Base-by-base conservation (phyloP, 352 stramenopile genomes). In the Phytophthora europaea region DNA sequence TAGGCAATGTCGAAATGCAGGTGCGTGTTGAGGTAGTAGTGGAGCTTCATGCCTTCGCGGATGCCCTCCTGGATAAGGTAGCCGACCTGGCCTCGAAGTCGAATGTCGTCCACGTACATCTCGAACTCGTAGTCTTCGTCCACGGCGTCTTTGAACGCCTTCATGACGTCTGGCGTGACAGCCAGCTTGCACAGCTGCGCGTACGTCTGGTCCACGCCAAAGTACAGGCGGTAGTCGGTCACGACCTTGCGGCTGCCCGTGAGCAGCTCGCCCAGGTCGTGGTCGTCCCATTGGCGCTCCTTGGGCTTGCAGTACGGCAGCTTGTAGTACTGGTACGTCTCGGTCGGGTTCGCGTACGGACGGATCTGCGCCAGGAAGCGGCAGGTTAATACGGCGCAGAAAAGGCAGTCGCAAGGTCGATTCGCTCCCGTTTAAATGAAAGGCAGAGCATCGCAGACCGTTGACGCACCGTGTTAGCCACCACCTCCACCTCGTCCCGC, bases 291-390 rank as follows among this genome's bases (percentile, higher is more conserved):
- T 66, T 97, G 84, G 28, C 81, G 79, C 70, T 94, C 86, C 58
- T 90, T 91, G 9, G 85, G 84, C 63, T 95, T 90, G 77, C 97
- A 99, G 86, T 98, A 99, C 28, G 98, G 98, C 48, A 99, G 84
- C 54, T 95, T 98, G 83, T 99, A 99, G 84, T 99, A 99, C 76
- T 98, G 92, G 80, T 99, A 99, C 57, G 97, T 99, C 79, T 99
- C 98, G 3, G 94, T 98, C 22, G 97, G 98, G 83, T 99, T 99
- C 54, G 98, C 98, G 67, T 99, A 99, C 36, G 98, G 97, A 18
- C 96, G 97, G 54, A 91, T 79, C 80, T 90, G 51, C 52, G 13
- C n/a, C 28, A 31, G 28, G 28, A 31, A 31, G 28, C 4, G 28
- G 4, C 28, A 8, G 28, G 28, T 31, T 31, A 31, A 31, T 31